These are phyloP conservation scores for Aurinia saxatilis DNA, from an alignment of 345 rosid species.

Conservation along the genomic window DNA sequence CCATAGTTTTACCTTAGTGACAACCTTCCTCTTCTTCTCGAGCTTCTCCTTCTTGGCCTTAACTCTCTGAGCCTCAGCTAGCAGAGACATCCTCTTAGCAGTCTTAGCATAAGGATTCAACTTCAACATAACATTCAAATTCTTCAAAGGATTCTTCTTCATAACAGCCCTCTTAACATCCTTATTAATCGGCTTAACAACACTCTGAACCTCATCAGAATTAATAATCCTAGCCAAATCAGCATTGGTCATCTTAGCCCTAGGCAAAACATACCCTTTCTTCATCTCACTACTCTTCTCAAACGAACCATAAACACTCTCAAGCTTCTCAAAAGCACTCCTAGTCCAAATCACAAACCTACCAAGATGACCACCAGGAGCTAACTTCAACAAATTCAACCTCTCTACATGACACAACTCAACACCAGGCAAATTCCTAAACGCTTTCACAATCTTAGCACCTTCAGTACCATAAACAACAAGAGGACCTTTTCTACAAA, in stretches of 20 bases:
- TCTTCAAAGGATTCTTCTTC: conserved; percentile 97
- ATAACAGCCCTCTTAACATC: conserved; percentile 62
- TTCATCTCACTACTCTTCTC: conserved; percentile 81
- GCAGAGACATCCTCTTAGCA: conserved; percentile 83
- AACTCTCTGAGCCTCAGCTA: conserved; percentile 89
- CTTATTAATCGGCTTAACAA: conserved; percentile 72
- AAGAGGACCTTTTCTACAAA: conserved; percentile 83
- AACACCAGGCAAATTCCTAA: conserved; percentile 90
- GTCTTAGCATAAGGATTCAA: conserved; percentile 95
- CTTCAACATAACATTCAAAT: conserved; percentile 69
- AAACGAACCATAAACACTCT: conserved; percentile 76
- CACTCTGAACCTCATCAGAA: conserved; percentile 93
- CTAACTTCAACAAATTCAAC: conserved; percentile 70
- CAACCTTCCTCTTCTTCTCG: conserved; percentile 66
- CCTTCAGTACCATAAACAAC: conserved; percentile 81
- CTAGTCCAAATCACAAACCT: conserved; percentile 93
- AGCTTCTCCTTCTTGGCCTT: conserved; percentile 98
- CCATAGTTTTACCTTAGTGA: conserved; percentile 58
- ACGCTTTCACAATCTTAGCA: conserved; percentile 79
- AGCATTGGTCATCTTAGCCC: conserved; percentile 94
- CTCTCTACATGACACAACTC: conserved; percentile 86
- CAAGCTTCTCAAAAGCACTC: conserved; percentile 91
- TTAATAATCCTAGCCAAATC: conserved; percentile 88
- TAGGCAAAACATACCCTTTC: conserved; percentile 82
- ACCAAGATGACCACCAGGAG: conserved; percentile 98